phyloP scores from a whole-genome alignment of 352 stramenopile genomes.

The Phytophthora pistaciae region DNA sequence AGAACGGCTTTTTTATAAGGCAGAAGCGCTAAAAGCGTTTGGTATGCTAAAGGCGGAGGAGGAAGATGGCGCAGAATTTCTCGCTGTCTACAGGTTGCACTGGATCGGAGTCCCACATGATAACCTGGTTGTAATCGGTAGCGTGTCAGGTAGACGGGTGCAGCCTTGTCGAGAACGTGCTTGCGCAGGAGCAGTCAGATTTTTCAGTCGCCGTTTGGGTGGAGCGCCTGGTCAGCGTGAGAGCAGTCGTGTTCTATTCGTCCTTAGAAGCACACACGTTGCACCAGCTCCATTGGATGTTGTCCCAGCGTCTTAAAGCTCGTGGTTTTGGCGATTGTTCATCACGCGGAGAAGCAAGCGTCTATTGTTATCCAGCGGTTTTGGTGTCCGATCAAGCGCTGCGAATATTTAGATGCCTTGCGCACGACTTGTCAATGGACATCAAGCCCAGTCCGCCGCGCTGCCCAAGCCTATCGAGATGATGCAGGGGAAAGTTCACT shows the following conservation, averaged over 20 bases:
- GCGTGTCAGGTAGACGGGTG: slow-evolving; percentile 10
- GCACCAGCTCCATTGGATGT: background rate
- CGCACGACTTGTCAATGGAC: background rate
- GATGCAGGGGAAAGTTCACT: background rate
- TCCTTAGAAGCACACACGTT: background rate
- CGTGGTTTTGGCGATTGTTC: background rate
- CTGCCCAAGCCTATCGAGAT: background rate
- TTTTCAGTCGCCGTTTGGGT: slow-evolving; percentile 15
- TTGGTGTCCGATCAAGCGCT: background rate
- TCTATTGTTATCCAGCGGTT: background rate
- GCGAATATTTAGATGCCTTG: background rate
- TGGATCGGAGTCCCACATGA: slow-evolving; percentile 9
- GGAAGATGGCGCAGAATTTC: slow-evolving; percentile 15
- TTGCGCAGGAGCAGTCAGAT: background rate
- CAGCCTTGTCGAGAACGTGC: slow-evolving; percentile 7
- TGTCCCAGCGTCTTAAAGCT: background rate
- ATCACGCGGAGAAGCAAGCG: background rate
- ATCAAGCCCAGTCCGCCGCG: background rate
- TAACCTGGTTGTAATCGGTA: slow-evolving; percentile 19
- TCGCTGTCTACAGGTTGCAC: slow-evolving; percentile 17
- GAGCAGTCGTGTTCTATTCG: background rate
- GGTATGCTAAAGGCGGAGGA: slow-evolving; percentile 22
- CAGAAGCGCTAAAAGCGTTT: slow-evolving; percentile 25
- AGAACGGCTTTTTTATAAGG: slow-evolving; percentile 15
- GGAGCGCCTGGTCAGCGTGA: background rate